Evolutionary conservation across 768 basidiomycete species (phyloP).

Genomic region (Serendipita indica): DNA sequence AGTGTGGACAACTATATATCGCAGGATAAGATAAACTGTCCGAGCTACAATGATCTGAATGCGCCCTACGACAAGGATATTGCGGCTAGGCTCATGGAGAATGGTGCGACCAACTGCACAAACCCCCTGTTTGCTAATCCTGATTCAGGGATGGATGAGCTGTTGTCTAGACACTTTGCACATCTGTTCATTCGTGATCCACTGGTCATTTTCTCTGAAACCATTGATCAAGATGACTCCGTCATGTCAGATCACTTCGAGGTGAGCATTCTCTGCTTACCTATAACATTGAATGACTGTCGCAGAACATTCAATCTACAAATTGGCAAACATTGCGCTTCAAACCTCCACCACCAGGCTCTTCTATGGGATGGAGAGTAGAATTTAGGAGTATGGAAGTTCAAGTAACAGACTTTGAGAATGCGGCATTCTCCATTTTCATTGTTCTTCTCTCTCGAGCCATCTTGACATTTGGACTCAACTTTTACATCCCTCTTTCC

Average conservation of each 20-base stretch:
- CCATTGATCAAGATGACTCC: conserved; percentile 78
- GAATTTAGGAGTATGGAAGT: conserved; percentile 99
- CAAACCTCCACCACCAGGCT: conserved; percentile 91
- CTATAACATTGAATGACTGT: not conserved
- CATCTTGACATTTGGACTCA: conserved; percentile 79
- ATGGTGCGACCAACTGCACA: conserved; percentile 40
- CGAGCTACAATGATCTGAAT: conserved; percentile 84
- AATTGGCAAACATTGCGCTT: conserved; percentile 99
- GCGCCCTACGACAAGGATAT: conserved; percentile 67
- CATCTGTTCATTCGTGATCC: conserved; percentile 98
- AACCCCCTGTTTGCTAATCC: not conserved
- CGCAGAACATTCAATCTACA: conserved; percentile 95
- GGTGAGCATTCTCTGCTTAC: conserved; percentile 28
- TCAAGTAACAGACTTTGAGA: conserved; percentile 97
- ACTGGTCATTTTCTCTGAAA: conserved; percentile 87
- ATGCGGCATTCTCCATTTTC: conserved; percentile 92
- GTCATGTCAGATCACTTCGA: conserved; percentile 91
- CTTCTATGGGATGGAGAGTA: conserved; percentile 91
- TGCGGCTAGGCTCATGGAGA: conserved; percentile 51
- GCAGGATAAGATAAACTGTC: conserved; percentile 68
- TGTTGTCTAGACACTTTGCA: conserved; percentile 80
- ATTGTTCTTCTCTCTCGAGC: conserved; percentile 88
- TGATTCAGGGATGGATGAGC: conserved; percentile 52
- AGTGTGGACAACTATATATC: conserved; percentile 92
- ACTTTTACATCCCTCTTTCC: conserved; percentile 94